Evolutionary conservation across 306 rosid genomes (phyloP), one percentile per base, ranked within the genome.

Genomic region (Cyamopsis tetragonoloba): DNA sequence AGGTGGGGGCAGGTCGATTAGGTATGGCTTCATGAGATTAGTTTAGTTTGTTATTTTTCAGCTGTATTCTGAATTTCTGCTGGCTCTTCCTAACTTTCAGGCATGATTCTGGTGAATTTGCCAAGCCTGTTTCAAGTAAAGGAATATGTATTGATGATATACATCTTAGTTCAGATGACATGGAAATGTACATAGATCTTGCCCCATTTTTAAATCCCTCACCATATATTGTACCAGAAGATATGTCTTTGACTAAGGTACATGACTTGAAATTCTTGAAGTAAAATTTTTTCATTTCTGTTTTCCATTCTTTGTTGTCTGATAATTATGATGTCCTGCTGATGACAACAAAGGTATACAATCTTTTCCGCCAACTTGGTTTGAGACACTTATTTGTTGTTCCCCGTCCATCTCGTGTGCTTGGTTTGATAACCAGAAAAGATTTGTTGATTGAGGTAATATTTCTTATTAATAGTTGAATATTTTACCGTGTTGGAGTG

Each of bases 321-420:
- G 50, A 61, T 56, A 50, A 68, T 59, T 71, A 67, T 71, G 69
- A 34, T 63, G 38, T 41, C 80, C 80, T 78, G 70, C 53, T 64
- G 71, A 66, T 79, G 79, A n/a, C 61, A 62, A n/a, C 61, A 62
- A 83, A 93, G 98, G 98, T 86, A 22, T 93, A 93, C 80, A 93
- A 93, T 83, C 95, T 93, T 67, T 93, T 93, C 82, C 96, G 98
- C 32, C 97, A 93, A 75, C 89, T 93, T 63, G 98, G 98, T 59
- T 77, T 93, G 82, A 89, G 98, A 70, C 98, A 93, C 75, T 66
- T 81, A 68, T 90, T 93, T 81, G 98, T 93, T 44, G 90, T 85
- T 67, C 96, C 98, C 6, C 95, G 97, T 44, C 98, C 98, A 14
- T 83, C 97, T 41, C 80, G 80, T 22, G 96, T 84, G 68, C 51